These are phyloP conservation scores for Penicillium argentinense DNA, from an alignment of 495 filamentous ascomycete species.

Conservation along the genomic window DNA sequence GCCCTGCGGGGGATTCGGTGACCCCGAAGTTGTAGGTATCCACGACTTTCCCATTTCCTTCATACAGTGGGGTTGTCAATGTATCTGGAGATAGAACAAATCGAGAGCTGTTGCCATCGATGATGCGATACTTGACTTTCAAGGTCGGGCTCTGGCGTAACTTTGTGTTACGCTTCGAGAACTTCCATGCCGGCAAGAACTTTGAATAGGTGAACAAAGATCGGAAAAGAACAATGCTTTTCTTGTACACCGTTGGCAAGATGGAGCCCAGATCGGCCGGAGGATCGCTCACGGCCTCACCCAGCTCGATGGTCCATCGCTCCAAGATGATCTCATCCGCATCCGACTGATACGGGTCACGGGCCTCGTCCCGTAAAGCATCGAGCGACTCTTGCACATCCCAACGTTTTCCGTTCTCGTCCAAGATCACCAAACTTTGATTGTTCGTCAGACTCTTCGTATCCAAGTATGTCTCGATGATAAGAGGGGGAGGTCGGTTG, in stretches of 20 bases:
- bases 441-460: conserved; percentile 74
- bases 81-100: conserved; percentile 54
- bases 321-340: conserved; percentile 78
- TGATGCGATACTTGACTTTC: conserved; percentile 76
- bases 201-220: conserved; percentile 84
- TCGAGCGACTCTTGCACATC: conserved; percentile 84
- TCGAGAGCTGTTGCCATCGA: conserved; percentile 53
- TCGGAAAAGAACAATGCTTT: conserved; percentile 89
- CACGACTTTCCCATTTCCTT: conserved; percentile 63
- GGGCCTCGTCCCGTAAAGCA: conserved; percentile 44
- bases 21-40: conserved; percentile 75
- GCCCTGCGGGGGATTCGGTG: conserved; percentile 81
- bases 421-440: conserved; percentile 82
- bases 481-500: conserved; percentile 77
- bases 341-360: conserved; percentile 31
- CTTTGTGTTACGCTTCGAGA: conserved; percentile 71
- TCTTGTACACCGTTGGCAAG: conserved; percentile 91
- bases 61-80: conserved; percentile 69
- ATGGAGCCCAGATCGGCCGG: conserved; percentile 64
- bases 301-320: conserved; percentile 83
- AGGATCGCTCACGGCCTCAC: conserved; percentile 51
- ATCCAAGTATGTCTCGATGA: conserved; percentile 90
- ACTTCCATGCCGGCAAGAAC: conserved; percentile 85
- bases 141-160: conserved; percentile 60
- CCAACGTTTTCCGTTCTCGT: conserved; percentile 88